Evolutionary conservation across 129 eudicot genomes (phyloP), one percentile per base, ranked within the genome.

Genomic region (Tagetes erecta): DNA sequence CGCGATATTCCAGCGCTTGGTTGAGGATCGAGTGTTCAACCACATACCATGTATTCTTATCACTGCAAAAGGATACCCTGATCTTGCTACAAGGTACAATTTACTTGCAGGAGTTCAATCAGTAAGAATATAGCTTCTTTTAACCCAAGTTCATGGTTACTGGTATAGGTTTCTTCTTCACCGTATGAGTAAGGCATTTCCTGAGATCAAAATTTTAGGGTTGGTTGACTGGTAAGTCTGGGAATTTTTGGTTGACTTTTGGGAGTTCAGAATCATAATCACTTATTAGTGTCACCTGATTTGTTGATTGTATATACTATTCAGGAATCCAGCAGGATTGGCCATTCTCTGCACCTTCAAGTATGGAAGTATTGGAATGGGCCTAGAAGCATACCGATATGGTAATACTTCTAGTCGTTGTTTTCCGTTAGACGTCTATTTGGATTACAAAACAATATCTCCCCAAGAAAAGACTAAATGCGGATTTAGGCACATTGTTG

Each of bases 41-140:
- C 97, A 95, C 79, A 90, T 95, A 69, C 99, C 99, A 35, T 82
- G 94, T 80, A 95, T 95, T 84, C 84, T 95, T 73, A 88, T 95
- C 72, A 95, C 99, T 8, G 99, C 89, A 63, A 95, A 95, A 87
- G 99, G 99, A 66, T 95, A 86, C 76, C 99, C 97, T 68, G 99
- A 95, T 80, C 85, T 95, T 68, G 99, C 97, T 76, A 95, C 99
- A 68, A 84, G 99, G 99, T 95, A 81, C 9, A 35, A 12, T 37
- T 51, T 33, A 79, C 33, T 44, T 52, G 63, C 4, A 39, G 46
- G 50, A 63, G 42, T 64, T 64, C 11, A 82, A 39, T 11, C 13
- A 68, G 47, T 67, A 35, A 14, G 49, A 67, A 40, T 39, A 50
- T 68, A 64, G 45, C 68, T 72, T 51, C 31, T 56, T 33, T 34